phyloP scores from a whole-genome alignment of 805 yeast genomes.

The Ascoidea rubescens region DNA sequence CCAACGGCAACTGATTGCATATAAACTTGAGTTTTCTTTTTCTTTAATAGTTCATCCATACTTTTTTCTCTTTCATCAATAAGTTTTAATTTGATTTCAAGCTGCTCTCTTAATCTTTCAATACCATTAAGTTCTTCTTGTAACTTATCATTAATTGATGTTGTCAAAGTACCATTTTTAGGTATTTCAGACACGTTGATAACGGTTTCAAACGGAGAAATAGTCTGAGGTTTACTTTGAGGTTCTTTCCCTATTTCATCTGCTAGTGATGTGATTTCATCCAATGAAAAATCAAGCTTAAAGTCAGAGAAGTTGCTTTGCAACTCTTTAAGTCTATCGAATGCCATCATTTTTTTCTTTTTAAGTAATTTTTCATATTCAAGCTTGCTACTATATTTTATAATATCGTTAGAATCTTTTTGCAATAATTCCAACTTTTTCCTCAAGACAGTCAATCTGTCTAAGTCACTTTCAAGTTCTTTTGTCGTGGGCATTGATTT shows the following conservation, averaged over 20 bases:
- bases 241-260: constrained; percentile 5
- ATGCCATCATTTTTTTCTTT: constrained; percentile 48
- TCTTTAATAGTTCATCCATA: neutral
- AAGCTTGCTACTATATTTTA: constrained; percentile 36
- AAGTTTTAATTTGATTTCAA: constrained; percentile 24
- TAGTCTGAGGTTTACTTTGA: neutral
- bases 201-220: too few relatives aligned
- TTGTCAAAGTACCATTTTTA: constrained; percentile 9
- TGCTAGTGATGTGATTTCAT: constrained; percentile 9
- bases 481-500: constrained; percentile 24
- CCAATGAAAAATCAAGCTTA: constrained; percentile 34
- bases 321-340: constrained; percentile 58
- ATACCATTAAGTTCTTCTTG: constrained; percentile 28
- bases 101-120: constrained; percentile 24
- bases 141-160: constrained; percentile 14
- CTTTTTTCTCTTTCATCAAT: constrained; percentile 12
- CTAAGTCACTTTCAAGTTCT: constrained; percentile 35
- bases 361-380: constrained; percentile 41
- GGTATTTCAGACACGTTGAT: neutral
- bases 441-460: constrained; percentile 39
- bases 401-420: constrained; percentile 61
- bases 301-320: constrained; percentile 55
- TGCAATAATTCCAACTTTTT: constrained; percentile 49
- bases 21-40: constrained; percentile 1
- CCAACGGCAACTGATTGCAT: neutral